phyloP scores from a whole-genome alignment of 176 grass and related monocot species.

The Eremochloa ophiuroides region DNA sequence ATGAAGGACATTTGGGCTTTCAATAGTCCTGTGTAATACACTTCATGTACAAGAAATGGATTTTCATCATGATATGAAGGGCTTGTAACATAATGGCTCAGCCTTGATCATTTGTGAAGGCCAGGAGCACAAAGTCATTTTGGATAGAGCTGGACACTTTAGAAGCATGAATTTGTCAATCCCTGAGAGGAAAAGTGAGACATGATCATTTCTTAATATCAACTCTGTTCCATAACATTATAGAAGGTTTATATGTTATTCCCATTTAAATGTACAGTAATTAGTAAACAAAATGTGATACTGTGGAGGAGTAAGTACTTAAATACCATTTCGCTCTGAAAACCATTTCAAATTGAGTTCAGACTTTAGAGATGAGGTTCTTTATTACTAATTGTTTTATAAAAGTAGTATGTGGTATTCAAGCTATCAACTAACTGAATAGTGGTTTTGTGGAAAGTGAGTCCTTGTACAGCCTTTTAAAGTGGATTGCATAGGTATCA shows the following conservation, averaged over 20 bases:
- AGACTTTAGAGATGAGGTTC: background rate
- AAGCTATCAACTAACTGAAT: background rate
- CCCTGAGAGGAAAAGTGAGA: background rate
- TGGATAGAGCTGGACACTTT: background rate
- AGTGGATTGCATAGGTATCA: background rate
- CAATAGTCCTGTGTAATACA: background rate
- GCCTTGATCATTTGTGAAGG: background rate
- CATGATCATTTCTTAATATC: background rate
- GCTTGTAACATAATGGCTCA: background rate
- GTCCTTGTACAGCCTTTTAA: background rate
- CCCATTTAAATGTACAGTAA: background rate
- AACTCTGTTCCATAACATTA: background rate
- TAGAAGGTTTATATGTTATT: background rate
- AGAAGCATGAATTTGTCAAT: constrained; percentile 11
- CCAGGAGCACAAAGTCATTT: background rate
- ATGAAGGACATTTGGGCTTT: background rate
- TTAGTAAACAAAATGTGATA: background rate
- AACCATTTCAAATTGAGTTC: constrained; percentile 5
- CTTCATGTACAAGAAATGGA: background rate
- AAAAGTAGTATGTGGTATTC: background rate
- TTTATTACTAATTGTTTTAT: background rate
- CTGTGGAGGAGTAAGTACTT: background rate
- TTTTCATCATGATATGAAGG: background rate
- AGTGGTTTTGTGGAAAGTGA: background rate
- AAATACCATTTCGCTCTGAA: background rate